Evolutionary conservation across 2,329 filamentous ascomycete genomes (phyloP), one percentile per base, ranked within the genome.

Genomic region (Anisogramma anomala): DNA sequence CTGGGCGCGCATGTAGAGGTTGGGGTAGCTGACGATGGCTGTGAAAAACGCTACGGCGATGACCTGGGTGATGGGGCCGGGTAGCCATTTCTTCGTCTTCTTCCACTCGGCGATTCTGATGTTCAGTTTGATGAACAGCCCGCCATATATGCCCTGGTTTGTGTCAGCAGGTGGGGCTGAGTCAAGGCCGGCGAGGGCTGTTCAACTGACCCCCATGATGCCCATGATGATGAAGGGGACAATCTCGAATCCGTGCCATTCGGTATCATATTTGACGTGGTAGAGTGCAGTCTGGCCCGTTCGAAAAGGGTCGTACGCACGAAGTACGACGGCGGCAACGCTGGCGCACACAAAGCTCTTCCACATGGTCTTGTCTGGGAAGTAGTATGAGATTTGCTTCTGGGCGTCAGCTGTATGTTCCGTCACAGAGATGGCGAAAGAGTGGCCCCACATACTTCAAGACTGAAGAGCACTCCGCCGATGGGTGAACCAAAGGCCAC

Each of bases 311-410:
- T 98, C 91, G 47, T 94, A 75, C 4, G 85, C 85, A 60, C 96
- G 89, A 4, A 98, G 69, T 11, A 87, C 86, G 27, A 96, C 85
- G 14, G 91, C 89, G 13, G 88, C 91, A n/a, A 94, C 85, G 88
- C 96, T 96, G 57, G 91, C 91, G 54, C 91, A 96, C 30, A 98
- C 91, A 56, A 98, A 98, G 54, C 87, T 94, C 59, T 95, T 91
- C 91, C 91, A 98, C 91, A 98, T 96, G 8, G 91, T 96, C 62
- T 96, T 96, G 63, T 96, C 89, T 0, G 91, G 89, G 52, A 96
- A 96, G 61, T 95, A 96, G 59, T 95, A 96, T 1, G 87, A 94
- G 3, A 96, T 68, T 72, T 94, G 86, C 74, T 84, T 45, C n/a
- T 18, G 4, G 22, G 6, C 20, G 26, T 48, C 30, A 48, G 36